Base-by-base conservation (phyloP, 495 filamentous ascomycete species). In the Venustampulla echinocandica region DNA sequence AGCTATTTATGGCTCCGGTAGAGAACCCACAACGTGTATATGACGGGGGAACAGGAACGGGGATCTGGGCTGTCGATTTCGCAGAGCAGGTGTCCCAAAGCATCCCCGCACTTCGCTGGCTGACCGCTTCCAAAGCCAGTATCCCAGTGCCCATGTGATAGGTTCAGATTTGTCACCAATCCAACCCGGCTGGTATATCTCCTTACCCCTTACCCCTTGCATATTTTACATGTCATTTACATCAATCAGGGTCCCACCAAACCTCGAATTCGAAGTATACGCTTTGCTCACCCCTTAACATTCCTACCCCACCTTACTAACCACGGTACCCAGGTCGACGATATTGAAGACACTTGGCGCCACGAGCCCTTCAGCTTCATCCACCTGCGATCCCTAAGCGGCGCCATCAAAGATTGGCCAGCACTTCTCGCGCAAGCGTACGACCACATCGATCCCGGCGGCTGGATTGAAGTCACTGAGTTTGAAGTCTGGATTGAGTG, bases 381-480 rank as follows among this genome's bases (percentile, higher is more conserved):
- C 17, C 69, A 75, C 44, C 60, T 60, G 22, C 67, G 75, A 19
- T 65, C 56, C 41, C 53, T 79, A 51, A 64, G 59, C 14, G 67
- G 71, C 18, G 57, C 63, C 14, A 65, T 74, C 46, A 60, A 50
- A 11, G 69, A 77, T 55, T 75, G 71, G 68, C 45, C 33, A 13
- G 41, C 24, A 5, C 35, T 64, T 5, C 58, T 60, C 14, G 23
- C 38, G 17, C 46, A 54, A 4, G 47, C 51, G 18, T 62, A 53
- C 57, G 57, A 37, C 42, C 67, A 77, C 50, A 53, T 76, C 0
- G 64, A 66, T 23, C 74, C 76, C 0, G 75, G 75, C 0, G 76
- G 73, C 0, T 79, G 69, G 68, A 50, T 74, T 24, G 76, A 79
- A 53, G 56, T 73, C n/a, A 68, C 74, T 53, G 76, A 79, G 46